A percentile compares a stretch with the other conserved stretches of the same genome.
phyloP scores from a whole-genome alignment of 2,329 filamentous ascomycete genomes.

The Fusarium napiforme region DNA sequence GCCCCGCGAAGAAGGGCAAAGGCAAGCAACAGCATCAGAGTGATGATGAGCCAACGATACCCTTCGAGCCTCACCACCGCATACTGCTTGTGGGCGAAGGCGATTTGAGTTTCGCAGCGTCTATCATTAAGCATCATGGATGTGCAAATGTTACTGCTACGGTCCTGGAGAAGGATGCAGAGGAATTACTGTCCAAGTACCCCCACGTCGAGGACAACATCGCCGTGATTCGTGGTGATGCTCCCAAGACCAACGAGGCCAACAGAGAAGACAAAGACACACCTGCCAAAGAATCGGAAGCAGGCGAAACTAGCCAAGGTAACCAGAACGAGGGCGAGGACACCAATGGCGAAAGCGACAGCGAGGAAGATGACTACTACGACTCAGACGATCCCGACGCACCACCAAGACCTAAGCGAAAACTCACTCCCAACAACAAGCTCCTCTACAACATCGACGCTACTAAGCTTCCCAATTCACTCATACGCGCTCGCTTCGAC shows the following conservation, averaged over 20 bases:
- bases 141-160: slow-evolving; percentile 77
- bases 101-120: slow-evolving; percentile 81
- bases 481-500: slow-evolving; percentile 67
- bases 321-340: slow-evolving; percentile 23
- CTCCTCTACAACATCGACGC: slow-evolving; percentile 75
- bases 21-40: slow-evolving; percentile 43
- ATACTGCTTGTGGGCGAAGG: slow-evolving; percentile 84
- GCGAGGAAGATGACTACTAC: slow-evolving; percentile 30
- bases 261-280: background rate
- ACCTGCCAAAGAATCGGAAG: background rate
- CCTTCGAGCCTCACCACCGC: slow-evolving; percentile 72
- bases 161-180: slow-evolving; percentile 68
- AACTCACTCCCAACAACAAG: slow-evolving; percentile 44
- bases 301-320: slow-evolving; percentile 1
- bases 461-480: slow-evolving; percentile 65
- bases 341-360: slow-evolving; percentile 30
- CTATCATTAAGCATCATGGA: slow-evolving; percentile 72
- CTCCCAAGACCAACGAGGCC: slow-evolving; percentile 30
- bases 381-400: slow-evolving; percentile 35
- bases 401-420: slow-evolving; percentile 27
- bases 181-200: slow-evolving; percentile 76
- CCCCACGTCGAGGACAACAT: slow-evolving; percentile 74
- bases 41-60: slow-evolving; percentile 63
- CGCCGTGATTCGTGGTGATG: slow-evolving; percentile 55
- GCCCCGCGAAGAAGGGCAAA: slow-evolving; percentile 38